Base-by-base conservation (phyloP, 805 yeast species). In the Cephaloascus fragrans region DNA sequence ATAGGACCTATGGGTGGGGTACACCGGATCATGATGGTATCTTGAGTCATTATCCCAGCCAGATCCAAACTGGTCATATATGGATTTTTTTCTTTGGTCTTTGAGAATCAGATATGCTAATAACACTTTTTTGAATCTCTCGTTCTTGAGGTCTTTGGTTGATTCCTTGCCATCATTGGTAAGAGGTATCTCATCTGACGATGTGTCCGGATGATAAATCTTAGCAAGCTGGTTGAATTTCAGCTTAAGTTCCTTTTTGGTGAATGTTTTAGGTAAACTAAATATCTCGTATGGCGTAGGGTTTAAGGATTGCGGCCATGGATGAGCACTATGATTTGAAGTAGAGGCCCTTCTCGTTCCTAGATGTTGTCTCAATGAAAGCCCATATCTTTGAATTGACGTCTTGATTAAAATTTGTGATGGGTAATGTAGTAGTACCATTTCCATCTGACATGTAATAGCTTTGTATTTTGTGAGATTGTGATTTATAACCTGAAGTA, bases 241-340 rank as follows among this genome's bases (percentile, higher is more conserved):
- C 19, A 59, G 45, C 43, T 74, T 74, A 37, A 80, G 57, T 23
- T 54, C 44, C 9, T 48, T 55, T 37, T 55, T 55, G 40, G 69
- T 69, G 34, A 70, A 56, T 18, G 53, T 53, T 4, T 40, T 28
- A 17, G 57, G 35, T 20, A 47, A 18, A 1, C 48, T 47, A 41
- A 87, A 72, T 3, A 87, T 67, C 26, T 84, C 85, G 49, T 81
- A 80, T 0, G 96, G 95, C 0, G 80, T 59, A 0, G 94, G 88
- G 23, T 64, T 50, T 12, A 53, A 53, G 3, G 61, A 47, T 2
- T 56, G 53, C 3, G 95, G 95, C 89, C 88, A 82, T 18, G 53
- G 52, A 35, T 50, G 67, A 26, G 64, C 54, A 10, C 53, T 50
- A 20, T 49, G 46, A n/a, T n/a, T n/a, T n/a, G n/a, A n/a, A n/a